A percentile compares a stretch with the other conserved stretches of the same genome.
Conservation (phyloP, 2,329 filamentous ascomycete genomes). For the Cordyceps pruinosa region DNA sequence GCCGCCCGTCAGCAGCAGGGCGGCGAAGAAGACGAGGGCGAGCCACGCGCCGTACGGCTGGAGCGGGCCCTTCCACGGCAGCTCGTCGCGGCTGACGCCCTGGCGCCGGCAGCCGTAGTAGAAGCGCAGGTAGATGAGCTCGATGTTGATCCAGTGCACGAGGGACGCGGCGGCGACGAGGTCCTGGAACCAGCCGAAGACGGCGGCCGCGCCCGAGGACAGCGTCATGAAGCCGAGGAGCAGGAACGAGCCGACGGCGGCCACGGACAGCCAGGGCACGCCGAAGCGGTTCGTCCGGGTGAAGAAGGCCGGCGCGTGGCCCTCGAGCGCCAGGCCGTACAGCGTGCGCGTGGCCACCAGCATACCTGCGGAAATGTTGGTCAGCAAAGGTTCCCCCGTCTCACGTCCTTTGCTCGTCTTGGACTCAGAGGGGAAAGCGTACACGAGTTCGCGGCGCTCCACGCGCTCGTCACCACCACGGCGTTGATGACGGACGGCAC, state of each 20-base stretch:
- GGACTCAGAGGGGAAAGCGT: constrained; percentile 20
- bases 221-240: constrained; percentile 45
- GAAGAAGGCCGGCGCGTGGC: constrained; percentile 39
- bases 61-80: constrained; percentile 28
- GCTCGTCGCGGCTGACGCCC: constrained; percentile 34
- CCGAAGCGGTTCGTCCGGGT: constrained; percentile 51
- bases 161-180: constrained; percentile 49
- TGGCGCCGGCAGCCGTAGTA: constrained; percentile 44
- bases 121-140: constrained; percentile 36
- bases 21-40: constrained; percentile 31
- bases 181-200: constrained; percentile 48
- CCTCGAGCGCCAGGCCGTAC: constrained; percentile 40
- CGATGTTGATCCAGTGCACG: constrained; percentile 46
- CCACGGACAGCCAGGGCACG: constrained; percentile 50
- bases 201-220: constrained; percentile 35
- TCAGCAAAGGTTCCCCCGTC: too few relatives aligned
- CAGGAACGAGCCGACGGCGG: constrained; percentile 39
- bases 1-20: constrained; percentile 38
- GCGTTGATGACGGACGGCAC: constrained; percentile 51
- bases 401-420: too few relatives aligned
- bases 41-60: not conserved
- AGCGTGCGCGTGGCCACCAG: constrained; percentile 29
- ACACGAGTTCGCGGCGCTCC: constrained; percentile 38
- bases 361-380: too few relatives aligned
- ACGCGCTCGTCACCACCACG: constrained; percentile 50